These are phyloP conservation scores for Viola odorata DNA, from an alignment of 345 rosid species.

Conservation along the genomic window DNA sequence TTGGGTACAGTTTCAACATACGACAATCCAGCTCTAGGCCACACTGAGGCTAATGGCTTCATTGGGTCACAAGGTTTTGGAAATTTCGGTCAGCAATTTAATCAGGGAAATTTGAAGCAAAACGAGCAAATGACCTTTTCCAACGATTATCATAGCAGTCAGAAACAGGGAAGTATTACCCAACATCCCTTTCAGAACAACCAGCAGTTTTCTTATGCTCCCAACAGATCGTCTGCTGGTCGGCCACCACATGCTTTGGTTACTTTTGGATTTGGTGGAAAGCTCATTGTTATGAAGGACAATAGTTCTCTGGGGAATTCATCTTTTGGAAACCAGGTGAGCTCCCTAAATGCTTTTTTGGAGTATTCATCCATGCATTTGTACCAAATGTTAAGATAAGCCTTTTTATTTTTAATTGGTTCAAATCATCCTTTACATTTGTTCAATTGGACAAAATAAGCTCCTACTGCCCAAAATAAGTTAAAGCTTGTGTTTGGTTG, in stretches of 20 bases:
- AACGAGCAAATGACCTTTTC: constrained; percentile 43
- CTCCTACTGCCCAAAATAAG: background rate
- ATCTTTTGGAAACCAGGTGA: constrained; percentile 73
- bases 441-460: constrained; percentile 1
- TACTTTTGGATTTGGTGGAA: constrained; percentile 96
- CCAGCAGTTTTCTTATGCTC: constrained; percentile 54
- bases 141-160: constrained; percentile 45
- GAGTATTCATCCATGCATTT: background rate
- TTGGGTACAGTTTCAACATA: constrained; percentile 23
- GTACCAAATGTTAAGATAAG: too few species aligned
- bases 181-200: constrained; percentile 51
- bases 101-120: constrained; percentile 41
- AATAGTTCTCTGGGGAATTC: constrained; percentile 37
- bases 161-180: constrained; percentile 32
- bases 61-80: constrained; percentile 38
- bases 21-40: constrained; percentile 32
- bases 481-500: constrained; percentile 4
- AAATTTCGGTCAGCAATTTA: constrained; percentile 41
- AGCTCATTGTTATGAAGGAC: constrained; percentile 74
- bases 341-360: constrained; percentile 13
- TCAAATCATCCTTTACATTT: background rate
- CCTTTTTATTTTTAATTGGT: background rate
- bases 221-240: constrained; percentile 74
- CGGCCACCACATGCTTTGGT: constrained; percentile 94
- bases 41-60: constrained; percentile 47